A percentile compares a stretch with the other conserved stretches of the same genome.
These are phyloP conservation scores for Ceratocystis cacaofunesta DNA, from an alignment of 2,329 filamentous ascomycete species.

Conservation along the genomic window DNA sequence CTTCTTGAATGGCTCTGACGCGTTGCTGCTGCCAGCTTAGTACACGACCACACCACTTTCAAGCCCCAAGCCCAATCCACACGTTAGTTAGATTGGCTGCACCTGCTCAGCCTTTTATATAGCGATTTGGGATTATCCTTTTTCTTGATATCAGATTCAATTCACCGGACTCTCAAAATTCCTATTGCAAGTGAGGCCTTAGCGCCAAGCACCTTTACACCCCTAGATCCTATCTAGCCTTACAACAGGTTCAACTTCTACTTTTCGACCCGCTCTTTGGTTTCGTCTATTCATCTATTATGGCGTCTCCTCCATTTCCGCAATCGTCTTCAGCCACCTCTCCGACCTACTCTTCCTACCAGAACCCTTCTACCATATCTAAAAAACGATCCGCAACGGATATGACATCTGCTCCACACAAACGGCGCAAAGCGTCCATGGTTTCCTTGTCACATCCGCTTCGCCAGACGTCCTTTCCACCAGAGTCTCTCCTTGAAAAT, in stretches of 20 bases:
- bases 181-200: neutral
- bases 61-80: neutral
- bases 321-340: slow-evolving; percentile 40
- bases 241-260: neutral
- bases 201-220: neutral
- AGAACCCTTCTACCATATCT: slow-evolving; percentile 33
- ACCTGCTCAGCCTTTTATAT: too few relatives aligned
- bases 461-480: slow-evolving; percentile 68
- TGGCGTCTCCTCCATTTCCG: slow-evolving; percentile 42
- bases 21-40: neutral
- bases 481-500: slow-evolving; percentile 28
- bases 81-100: too few relatives aligned
- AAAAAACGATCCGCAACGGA: slow-evolving; percentile 48
- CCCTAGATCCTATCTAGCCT: neutral
- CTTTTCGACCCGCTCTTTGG: neutral
- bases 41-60: neutral
- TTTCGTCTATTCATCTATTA: slow-evolving; percentile 20
- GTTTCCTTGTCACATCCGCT: slow-evolving; percentile 52
- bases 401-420: slow-evolving; percentile 34
- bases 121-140: neutral
- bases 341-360: slow-evolving; percentile 37
- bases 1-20: neutral
- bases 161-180: neutral
- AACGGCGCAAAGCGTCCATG: slow-evolving; percentile 57
- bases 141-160: neutral